A percentile compares a stretch with the other conserved stretches of the same genome.
Evolutionary conservation across 2,329 filamentous ascomycete species (phyloP).

Genomic region (Apiospora arundinis): DNA sequence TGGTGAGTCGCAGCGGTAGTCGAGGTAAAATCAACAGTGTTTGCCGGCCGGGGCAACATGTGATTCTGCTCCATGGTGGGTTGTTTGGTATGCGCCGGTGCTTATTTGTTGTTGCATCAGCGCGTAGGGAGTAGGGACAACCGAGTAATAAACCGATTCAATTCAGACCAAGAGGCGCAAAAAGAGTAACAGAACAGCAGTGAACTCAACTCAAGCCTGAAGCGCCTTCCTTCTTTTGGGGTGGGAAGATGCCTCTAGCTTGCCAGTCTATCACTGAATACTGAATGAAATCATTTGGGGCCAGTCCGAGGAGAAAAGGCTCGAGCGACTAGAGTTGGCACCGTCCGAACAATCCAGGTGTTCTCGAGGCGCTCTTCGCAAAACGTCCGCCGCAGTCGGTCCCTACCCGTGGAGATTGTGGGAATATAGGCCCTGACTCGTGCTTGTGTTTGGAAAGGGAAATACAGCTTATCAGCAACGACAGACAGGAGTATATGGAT

Average conservation of each 20-base stretch:
- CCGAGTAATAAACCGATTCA: constrained; percentile 8
- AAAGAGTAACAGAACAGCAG: constrained; percentile 8
- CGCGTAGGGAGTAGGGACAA: not conserved
- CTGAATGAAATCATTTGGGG: constrained; percentile 23
- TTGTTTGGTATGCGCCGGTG: constrained; percentile 14
- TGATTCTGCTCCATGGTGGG: constrained; percentile 50
- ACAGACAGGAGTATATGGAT: not conserved
- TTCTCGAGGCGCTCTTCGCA: constrained; percentile 11
- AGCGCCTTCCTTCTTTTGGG: constrained; percentile 17
- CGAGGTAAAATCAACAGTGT: constrained; percentile 29
- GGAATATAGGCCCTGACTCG: constrained; percentile 10
- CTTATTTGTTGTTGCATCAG: constrained; percentile 19
- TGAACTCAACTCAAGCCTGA: constrained; percentile 17
- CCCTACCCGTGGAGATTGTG: constrained; percentile 5
- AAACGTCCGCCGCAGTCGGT: constrained; percentile 18
- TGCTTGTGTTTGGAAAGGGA: constrained; percentile 2
- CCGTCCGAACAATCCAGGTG: constrained; percentile 17
- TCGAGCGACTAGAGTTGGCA: constrained; percentile 23
- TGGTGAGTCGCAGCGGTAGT: constrained; percentile 27
- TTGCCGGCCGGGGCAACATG: constrained; percentile 48
- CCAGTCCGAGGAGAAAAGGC: constrained; percentile 16
- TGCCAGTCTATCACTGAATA: constrained; percentile 19
- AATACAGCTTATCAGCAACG: not conserved
- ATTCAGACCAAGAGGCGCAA: constrained; percentile 2
- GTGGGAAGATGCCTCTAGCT: constrained; percentile 16